phyloP scores from a whole-genome alignment of 108 stramenopile genomes.

The Nitzschia palea region DNA sequence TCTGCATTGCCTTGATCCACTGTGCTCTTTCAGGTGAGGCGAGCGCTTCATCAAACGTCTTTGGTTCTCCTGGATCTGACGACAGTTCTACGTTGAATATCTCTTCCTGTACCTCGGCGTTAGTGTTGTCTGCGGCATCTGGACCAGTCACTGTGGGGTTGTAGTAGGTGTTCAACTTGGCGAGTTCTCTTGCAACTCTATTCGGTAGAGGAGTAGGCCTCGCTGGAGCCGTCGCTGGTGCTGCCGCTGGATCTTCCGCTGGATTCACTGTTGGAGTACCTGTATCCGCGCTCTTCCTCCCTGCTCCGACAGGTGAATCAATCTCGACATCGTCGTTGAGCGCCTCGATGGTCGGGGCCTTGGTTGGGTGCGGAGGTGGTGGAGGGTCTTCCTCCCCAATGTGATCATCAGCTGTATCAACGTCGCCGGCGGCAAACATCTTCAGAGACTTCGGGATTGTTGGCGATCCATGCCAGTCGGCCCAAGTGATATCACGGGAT shows the following conservation, averaged over 20 bases:
- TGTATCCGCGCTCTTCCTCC: constrained; percentile 1
- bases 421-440: no score
- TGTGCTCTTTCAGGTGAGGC: not conserved
- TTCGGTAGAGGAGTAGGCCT: no score
- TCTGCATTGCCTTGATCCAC: not conserved
- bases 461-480: not conserved
- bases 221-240: no score
- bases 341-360: not conserved
- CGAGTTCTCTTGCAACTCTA: not conserved
- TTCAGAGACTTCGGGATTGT: no score
- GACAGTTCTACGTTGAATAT: not conserved
- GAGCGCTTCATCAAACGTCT: constrained; percentile 27
- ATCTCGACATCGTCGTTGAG: not conserved
- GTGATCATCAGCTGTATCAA: no score
- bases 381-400: not conserved
- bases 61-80: constrained; percentile 5
- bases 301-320: not conserved
- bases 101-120: not conserved
- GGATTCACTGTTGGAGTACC: not conserved
- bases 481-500: not conserved
- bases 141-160: no score
- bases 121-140: not conserved
- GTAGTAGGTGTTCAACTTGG: no score
- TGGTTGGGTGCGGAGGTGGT: no score
- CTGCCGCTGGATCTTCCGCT: no score